phyloP scores from a whole-genome alignment of 345 rosid genomes.

The Populus tremula region DNA sequence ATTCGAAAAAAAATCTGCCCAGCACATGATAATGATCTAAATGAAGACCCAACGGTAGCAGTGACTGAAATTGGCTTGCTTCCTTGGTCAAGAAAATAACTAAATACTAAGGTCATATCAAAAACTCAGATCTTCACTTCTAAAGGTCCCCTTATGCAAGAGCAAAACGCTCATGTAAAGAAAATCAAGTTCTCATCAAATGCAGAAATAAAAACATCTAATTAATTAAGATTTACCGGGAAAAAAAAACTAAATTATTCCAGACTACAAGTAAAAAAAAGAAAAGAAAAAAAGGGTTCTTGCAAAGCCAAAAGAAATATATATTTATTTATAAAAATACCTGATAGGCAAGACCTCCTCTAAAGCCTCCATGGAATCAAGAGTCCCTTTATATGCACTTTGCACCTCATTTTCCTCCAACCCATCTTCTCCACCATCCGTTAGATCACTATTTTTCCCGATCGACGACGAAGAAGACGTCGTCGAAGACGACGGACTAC shows the following conservation, averaged over 20 bases:
- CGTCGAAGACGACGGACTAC: conserved; percentile 15
- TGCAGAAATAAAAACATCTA: neutral
- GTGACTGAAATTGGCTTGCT: neutral
- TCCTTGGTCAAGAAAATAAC: neutral
- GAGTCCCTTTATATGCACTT: conserved; percentile 20
- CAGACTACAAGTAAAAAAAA: neutral
- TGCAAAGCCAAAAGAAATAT: neutral
- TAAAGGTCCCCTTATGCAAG: neutral
- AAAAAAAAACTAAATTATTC: neutral
- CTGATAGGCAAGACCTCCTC: conserved; percentile 27
- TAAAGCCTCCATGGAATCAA: conserved; percentile 26
- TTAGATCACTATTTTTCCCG: conserved; percentile 30
- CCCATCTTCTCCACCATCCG: conserved; percentile 17
- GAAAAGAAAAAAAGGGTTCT: no score
- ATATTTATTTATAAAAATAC: neutral
- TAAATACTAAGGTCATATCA: neutral
- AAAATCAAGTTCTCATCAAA: neutral
- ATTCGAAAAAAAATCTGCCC: neutral
- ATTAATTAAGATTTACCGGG: neutral
- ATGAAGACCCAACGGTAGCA: neutral
- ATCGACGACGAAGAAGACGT: conserved; percentile 25
- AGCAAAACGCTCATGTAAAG: neutral
- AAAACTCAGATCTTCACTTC: neutral
- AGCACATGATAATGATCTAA: neutral
- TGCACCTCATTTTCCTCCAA: conserved; percentile 28